These are phyloP conservation scores for Orbilia brochopaga DNA, from an alignment of 2,329 filamentous ascomycete species.

Conservation along the genomic window DNA sequence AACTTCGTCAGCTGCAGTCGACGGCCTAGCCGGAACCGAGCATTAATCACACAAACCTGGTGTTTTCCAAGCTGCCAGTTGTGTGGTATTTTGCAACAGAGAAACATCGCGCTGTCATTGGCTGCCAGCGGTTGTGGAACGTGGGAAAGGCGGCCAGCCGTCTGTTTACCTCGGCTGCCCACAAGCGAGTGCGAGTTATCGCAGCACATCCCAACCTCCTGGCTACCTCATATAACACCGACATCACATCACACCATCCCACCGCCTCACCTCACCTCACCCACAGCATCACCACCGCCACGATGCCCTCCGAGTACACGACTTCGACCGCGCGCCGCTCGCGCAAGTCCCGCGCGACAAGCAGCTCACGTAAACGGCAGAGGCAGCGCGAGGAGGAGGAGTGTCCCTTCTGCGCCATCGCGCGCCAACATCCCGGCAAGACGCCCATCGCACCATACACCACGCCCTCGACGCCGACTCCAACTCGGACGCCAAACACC, in stretches of 20 bases:
- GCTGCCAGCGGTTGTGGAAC: neutral
- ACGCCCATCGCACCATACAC: constrained; percentile 33
- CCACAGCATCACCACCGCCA: neutral
- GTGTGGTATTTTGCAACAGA: neutral
- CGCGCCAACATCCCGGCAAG: constrained; percentile 58
- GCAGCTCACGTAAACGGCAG: constrained; percentile 5
- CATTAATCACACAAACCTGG: neutral
- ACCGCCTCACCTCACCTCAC: neutral
- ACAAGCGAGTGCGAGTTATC: neutral
- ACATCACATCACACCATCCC: neutral
- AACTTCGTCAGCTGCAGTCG: neutral
- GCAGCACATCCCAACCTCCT: constrained; percentile 1
- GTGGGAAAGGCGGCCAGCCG: neutral
- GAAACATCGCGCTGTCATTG: neutral
- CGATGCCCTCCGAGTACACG: constrained; percentile 22
- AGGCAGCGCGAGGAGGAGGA: constrained; percentile 57
- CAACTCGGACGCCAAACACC: constrained; percentile 55
- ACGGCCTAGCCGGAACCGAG: too few relatives aligned
- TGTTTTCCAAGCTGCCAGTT: neutral
- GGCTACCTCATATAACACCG: neutral
- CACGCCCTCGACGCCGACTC: constrained; percentile 34
- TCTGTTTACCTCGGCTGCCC: neutral
- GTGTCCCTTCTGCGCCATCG: constrained; percentile 71
- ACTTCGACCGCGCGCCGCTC: constrained; percentile 37
- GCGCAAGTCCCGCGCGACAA: constrained; percentile 28